Evolutionary conservation across 345 rosid genomes (phyloP).

Genomic region (Noccaea bulbosa): DNA sequence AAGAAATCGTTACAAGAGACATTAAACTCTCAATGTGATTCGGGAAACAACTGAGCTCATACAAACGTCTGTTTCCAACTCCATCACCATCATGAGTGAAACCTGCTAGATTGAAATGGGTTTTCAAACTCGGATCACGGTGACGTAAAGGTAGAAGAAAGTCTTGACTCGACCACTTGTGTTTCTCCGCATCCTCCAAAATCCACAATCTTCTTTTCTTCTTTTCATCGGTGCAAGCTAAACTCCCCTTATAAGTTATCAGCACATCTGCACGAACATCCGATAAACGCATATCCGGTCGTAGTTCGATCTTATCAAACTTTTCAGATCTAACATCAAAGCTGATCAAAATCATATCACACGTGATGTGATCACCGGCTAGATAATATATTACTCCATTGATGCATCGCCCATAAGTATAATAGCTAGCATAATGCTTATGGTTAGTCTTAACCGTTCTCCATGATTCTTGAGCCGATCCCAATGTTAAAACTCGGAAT

Average conservation of each 20-base stretch:
- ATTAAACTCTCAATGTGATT: neutral
- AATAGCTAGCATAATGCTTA: neutral
- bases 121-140: neutral
- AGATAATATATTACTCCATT: conserved; percentile 10
- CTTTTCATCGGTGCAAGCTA: neutral
- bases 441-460: neutral
- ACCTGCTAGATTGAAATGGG: neutral
- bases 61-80: neutral
- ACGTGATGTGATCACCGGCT: too few relatives aligned
- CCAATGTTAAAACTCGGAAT: conserved; percentile 11
- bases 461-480: conserved; percentile 16
- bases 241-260: neutral
- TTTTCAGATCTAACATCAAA: neutral
- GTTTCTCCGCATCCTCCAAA: conserved; percentile 9
- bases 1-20: neutral
- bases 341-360: too few relatives aligned
- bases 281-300: too few relatives aligned
- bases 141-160: neutral
- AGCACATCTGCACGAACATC: neutral
- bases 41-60: neutral
- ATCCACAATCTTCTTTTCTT: neutral
- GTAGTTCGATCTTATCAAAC: neutral
- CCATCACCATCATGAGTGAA: conserved; percentile 1
- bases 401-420: neutral
- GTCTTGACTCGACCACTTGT: conserved; percentile 9